phyloP scores from a whole-genome alignment of 768 basidiomycete species.

The Suillus subluteus region DNA sequence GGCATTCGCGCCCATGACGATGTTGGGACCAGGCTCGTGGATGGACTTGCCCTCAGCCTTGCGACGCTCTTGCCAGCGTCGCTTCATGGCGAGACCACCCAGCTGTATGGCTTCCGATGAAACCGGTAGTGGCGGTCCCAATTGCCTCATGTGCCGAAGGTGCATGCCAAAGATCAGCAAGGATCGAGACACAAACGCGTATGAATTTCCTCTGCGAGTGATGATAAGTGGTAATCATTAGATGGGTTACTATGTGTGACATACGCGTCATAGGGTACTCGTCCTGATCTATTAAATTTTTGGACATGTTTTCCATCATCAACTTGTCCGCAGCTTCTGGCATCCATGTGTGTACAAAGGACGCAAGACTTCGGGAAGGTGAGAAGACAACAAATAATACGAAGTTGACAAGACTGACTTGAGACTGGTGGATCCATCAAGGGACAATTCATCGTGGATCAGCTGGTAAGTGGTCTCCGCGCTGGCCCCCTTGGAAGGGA shows the following conservation, averaged over 20 bases:
- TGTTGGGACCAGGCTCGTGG: conserved; percentile 67
- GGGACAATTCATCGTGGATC: conserved; percentile 64
- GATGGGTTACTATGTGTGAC: conserved; percentile 7
- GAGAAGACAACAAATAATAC: background rate
- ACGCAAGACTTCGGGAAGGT: conserved; percentile 47
- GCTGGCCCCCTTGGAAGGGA: conserved; percentile 62
- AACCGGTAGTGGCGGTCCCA: conserved; percentile 73
- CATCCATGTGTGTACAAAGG: conserved; percentile 73
- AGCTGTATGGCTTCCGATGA: conserved; percentile 75
- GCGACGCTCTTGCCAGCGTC: conserved; percentile 68
- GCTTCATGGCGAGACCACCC: conserved; percentile 73
- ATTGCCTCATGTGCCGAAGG: conserved; percentile 56
- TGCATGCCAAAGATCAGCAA: conserved; percentile 72
- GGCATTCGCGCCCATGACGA: conserved; percentile 69
- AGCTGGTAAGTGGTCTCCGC: conserved; percentile 58
- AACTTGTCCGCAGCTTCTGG: conserved; percentile 53
- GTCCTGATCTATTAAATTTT: conserved; percentile 72
- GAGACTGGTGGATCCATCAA: conserved; percentile 58
- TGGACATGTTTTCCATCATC: conserved; percentile 65
- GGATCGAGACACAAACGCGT: conserved; percentile 54
- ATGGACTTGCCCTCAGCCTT: conserved; percentile 68
- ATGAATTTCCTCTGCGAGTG: conserved; percentile 43
- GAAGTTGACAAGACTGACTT: conserved; percentile 36
- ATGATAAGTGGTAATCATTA: background rate
- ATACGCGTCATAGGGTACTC: conserved; percentile 65